phyloP scores from a whole-genome alignment of 2,329 filamentous ascomycete species.

The Escovopsis weberi region DNA sequence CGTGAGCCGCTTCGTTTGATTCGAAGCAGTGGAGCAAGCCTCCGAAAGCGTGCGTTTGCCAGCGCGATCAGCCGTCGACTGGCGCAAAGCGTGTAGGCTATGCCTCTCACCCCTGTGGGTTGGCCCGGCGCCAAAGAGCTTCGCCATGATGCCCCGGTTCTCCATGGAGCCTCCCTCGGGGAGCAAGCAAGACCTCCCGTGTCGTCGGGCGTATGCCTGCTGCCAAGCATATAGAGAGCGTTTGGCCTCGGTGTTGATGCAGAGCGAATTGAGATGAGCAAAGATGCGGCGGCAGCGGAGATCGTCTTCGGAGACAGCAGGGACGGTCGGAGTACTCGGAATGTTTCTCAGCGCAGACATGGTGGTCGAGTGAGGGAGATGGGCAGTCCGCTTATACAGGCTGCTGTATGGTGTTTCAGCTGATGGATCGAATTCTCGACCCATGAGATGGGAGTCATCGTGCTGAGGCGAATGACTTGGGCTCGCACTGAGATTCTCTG shows the following conservation, averaged over 20 bases:
- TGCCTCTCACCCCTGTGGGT: conserved; percentile 10
- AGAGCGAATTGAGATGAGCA: conserved; percentile 29
- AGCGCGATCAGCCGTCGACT: neutral
- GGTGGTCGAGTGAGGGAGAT: conserved; percentile 18
- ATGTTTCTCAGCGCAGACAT: conserved; percentile 17
- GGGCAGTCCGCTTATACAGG: conserved; percentile 7
- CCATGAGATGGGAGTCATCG: neutral
- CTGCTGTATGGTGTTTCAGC: conserved; percentile 8
- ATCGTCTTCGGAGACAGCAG: conserved; percentile 23
- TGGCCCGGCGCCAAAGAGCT: conserved; percentile 12
- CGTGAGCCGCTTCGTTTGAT: conserved; percentile 2
- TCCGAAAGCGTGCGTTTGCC: conserved; percentile 3
- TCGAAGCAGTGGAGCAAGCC: neutral
- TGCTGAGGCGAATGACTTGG: neutral
- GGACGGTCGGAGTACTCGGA: conserved; percentile 7
- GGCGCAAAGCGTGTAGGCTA: conserved; percentile 7
- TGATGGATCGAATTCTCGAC: conserved; percentile 3
- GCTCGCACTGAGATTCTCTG: conserved; percentile 13
- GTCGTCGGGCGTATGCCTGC: conserved; percentile 29
- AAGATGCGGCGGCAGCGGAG: conserved; percentile 30
- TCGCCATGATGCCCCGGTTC: conserved; percentile 14
- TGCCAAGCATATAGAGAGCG: conserved; percentile 34
- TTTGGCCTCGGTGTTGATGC: conserved; percentile 32
- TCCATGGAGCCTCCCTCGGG: conserved; percentile 22
- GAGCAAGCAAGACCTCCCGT: conserved; percentile 23